Percentiles rank a stretch among this genome's conserved stretches.
phyloP scores from a whole-genome alignment of 2,329 filamentous ascomycete species.

The Calonectria pteridis region DNA sequence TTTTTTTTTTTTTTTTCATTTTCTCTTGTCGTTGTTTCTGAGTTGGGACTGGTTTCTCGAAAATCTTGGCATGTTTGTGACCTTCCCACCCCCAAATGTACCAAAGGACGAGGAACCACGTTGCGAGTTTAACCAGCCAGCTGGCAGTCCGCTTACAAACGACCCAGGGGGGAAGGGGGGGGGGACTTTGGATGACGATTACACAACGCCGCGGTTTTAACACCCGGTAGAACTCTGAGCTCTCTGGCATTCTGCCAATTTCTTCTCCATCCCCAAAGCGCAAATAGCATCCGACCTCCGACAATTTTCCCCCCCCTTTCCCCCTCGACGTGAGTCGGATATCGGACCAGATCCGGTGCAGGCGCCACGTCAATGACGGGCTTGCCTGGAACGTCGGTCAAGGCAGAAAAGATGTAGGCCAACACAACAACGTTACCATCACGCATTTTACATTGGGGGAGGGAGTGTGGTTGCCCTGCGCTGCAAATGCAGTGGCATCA shows the following conservation, averaged over 20 bases:
- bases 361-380: neutral
- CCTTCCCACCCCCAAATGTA: neutral
- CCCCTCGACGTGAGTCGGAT: neutral
- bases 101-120: conserved; percentile 29
- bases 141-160: conserved; percentile 26
- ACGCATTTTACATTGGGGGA: neutral
- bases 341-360: neutral
- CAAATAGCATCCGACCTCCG: neutral
- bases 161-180: neutral
- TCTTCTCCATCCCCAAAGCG: neutral
- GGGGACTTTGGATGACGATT: neutral
- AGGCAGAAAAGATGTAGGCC: neutral
- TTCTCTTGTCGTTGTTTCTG: neutral
- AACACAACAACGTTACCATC: conserved; percentile 18
- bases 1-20: conserved; percentile 8
- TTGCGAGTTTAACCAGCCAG: conserved; percentile 24
- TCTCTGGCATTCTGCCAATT: conserved; percentile 11
- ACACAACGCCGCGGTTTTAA: conserved; percentile 7
- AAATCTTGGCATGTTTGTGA: conserved; percentile 19
- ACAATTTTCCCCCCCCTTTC: too few species aligned
- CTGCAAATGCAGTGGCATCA: conserved; percentile 4
- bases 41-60: neutral
- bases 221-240: neutral
- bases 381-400: conserved; percentile 12
- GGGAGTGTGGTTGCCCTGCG: conserved; percentile 5